Conservation (phyloP, 139 green algal species). For the Chlamydomonas schloesseri region DNA sequence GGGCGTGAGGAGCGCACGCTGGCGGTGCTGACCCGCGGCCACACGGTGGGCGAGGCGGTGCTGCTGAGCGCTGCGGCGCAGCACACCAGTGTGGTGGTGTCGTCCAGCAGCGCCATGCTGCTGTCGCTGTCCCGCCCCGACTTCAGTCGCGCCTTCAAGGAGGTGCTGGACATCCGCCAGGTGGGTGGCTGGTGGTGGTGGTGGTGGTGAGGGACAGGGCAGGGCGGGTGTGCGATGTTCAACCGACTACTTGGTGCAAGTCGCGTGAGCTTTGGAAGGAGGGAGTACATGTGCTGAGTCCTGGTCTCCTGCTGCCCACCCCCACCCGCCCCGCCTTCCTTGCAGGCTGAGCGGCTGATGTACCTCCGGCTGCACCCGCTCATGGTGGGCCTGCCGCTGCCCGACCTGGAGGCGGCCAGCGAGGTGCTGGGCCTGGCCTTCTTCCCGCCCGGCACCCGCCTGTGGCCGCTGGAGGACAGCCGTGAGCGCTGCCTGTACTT, state of each 20-base stretch:
- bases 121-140: conserved; percentile 36
- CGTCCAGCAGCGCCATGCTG: conserved; percentile 24
- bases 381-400: neutral
- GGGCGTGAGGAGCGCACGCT: conserved; percentile 39
- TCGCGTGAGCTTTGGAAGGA: too few relatives aligned
- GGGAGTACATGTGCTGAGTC: too few relatives aligned
- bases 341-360: conserved; percentile 30
- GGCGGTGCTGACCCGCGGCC: conserved; percentile 24
- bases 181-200: neutral
- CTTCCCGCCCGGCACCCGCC: conserved; percentile 30
- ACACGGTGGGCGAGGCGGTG: conserved; percentile 30
- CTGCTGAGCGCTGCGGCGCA: conserved; percentile 20
- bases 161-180: conserved; percentile 46
- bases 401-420: conserved; percentile 32
- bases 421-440: conserved; percentile 41
- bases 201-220: neutral
- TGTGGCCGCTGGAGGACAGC: conserved; percentile 33
- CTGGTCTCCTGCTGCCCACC: neutral
- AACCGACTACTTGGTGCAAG: too few relatives aligned
- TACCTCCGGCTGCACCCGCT: conserved; percentile 35
- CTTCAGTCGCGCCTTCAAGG: conserved; percentile 44
- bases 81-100: conserved; percentile 39
- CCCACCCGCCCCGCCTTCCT: neutral
- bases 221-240: neutral
- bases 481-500: conserved; percentile 39